Base-by-base conservation (phyloP, 805 yeast genomes). In the Cyberlindnera subsufficiens region DNA sequence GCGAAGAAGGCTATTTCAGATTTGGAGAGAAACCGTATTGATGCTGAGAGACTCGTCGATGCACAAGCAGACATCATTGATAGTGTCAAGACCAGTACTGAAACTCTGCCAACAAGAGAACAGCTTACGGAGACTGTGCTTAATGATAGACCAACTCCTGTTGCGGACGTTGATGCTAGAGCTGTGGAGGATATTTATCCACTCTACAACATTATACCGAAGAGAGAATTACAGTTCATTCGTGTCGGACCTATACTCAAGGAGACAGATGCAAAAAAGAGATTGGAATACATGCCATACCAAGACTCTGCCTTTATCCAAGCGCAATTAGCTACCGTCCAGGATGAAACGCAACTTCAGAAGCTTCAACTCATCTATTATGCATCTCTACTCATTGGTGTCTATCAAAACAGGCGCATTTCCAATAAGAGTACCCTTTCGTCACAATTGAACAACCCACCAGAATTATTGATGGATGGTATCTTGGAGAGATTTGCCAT, bases 1-100 rank as follows among this genome's bases (percentile, higher is more conserved):
- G 97, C 97, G 49, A 91, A 88, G 69, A 84, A 87, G 54, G 95
- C 95, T 30, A 85, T 93, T 56, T 68, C 77, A 40, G 91, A 83
- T 60, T 65, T 80, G 55, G 93, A 82, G 56, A 79, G 84, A 63
- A 93, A 93, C 66, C 75, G 85, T 55, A 81, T 93, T 58, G 97
- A 93, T 60, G 75, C 96, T 2, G 95, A 79, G 40, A 77, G 80
- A 63, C 74, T 93, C 52, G 84, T 76, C 43, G 83, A 75, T 46
- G 69, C 80, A 40, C 93, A 91, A 60, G 63, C 78, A 46, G 93
- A 86, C 54, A 90, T 91, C 55, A 79, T 89, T 42, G 96, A 86
- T 53, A 74, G 81, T 31, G 89, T 93, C 49, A 77, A 77, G 59
- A 70, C 74, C 30, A 73, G 81, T 36, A 88, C 96, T 2, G 72